Conservation (phyloP, 2,329 filamentous ascomycete species). For the Epichloe baconii region DNA sequence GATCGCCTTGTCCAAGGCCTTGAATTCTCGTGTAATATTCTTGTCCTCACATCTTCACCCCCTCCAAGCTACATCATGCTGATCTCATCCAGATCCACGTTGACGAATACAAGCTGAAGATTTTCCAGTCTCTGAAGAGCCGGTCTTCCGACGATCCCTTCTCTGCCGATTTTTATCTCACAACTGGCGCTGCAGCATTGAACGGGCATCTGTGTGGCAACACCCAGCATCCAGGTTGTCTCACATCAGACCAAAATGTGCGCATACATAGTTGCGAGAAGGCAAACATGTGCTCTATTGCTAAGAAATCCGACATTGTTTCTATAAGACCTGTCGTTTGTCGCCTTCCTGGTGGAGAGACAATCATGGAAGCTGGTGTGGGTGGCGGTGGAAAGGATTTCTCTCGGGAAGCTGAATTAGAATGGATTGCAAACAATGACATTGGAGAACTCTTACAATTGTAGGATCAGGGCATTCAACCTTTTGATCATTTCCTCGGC, state of each 20-base stretch:
- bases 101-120: constrained; percentile 61
- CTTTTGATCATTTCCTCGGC: not conserved
- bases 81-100: constrained; percentile 53
- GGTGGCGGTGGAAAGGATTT: constrained; percentile 72
- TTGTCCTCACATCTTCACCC: not conserved
- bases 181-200: constrained; percentile 52
- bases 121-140: constrained; percentile 53
- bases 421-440: constrained; percentile 39
- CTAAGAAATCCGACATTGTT: constrained; percentile 41
- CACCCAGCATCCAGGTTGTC: constrained; percentile 50
- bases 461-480: constrained; percentile 12
- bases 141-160: constrained; percentile 27
- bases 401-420: constrained; percentile 52
- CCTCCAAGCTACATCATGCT: constrained; percentile 2
- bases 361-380: constrained; percentile 60
- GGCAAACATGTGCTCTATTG: constrained; percentile 45
- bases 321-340: constrained; percentile 69
- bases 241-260: constrained; percentile 49
- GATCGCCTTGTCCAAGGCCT: constrained; percentile 60
- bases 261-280: constrained; percentile 80
- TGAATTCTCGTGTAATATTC: constrained; percentile 46
- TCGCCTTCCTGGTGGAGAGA: constrained; percentile 42
- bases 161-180: constrained; percentile 27
- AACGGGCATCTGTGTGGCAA: constrained; percentile 69
- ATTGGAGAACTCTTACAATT: constrained; percentile 33